A percentile compares a stretch with the other conserved stretches of the same genome.
These are phyloP conservation scores for Paracoccidioides brasiliensis DNA, from an alignment of 2,329 filamentous ascomycete genomes.

Conservation along the genomic window DNA sequence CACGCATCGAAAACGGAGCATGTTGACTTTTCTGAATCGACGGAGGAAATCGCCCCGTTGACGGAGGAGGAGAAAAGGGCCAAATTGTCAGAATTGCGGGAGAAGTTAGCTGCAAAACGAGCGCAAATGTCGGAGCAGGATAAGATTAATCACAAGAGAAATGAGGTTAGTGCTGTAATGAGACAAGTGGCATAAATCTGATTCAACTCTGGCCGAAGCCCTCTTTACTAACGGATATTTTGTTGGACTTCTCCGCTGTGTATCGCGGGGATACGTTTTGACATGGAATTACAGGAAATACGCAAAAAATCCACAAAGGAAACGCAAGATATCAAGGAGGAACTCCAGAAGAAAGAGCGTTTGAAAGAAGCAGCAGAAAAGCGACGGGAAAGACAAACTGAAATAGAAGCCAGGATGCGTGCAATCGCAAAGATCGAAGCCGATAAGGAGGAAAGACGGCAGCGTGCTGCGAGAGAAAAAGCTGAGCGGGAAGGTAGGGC, in stretches of 20 bases:
- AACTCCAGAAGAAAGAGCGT: slow-evolving; percentile 74
- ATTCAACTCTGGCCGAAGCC: background rate
- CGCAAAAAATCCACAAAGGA: slow-evolving; percentile 84
- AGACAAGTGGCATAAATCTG: background rate
- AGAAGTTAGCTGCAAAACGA: slow-evolving; percentile 10
- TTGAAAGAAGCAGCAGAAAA: slow-evolving; percentile 83
- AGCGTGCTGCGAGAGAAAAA: slow-evolving; percentile 75
- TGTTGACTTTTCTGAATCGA: slow-evolving; percentile 82
- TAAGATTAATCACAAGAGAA: slow-evolving; percentile 12
- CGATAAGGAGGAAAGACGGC: slow-evolving; percentile 77
- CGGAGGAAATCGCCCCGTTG: slow-evolving; percentile 78
- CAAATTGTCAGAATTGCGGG: slow-evolving; percentile 38
- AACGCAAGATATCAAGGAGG: slow-evolving; percentile 77
- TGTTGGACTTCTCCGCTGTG: background rate
- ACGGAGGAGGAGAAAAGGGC: slow-evolving; percentile 83
- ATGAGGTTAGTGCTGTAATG: slow-evolving; percentile 9
- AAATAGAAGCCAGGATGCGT: slow-evolving; percentile 71
- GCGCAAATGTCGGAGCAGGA: slow-evolving; percentile 10
- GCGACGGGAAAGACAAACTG: slow-evolving; percentile 73
- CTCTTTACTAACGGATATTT: background rate
- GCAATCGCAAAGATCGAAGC: slow-evolving; percentile 91
- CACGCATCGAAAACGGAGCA: slow-evolving; percentile 89
- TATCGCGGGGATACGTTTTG: background rate
- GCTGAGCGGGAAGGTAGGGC: slow-evolving; percentile 67
- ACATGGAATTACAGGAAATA: slow-evolving; percentile 37